Evolutionary conservation across 129 eudicot genomes (phyloP).

Genomic region (Chrysanthemum seticuspe): DNA sequence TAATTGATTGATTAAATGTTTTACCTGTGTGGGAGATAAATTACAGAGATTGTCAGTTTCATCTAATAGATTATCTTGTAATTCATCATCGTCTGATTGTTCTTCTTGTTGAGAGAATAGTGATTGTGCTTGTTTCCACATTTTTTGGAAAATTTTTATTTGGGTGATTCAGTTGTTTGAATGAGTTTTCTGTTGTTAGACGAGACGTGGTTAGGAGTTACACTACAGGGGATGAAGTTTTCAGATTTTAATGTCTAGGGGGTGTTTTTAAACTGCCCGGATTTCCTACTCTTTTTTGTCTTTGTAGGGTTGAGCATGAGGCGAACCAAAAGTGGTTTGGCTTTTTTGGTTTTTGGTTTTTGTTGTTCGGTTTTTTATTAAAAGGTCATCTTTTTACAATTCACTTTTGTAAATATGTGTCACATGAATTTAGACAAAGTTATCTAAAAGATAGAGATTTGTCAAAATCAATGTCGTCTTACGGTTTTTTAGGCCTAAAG

Average conservation of each 20-base stretch:
- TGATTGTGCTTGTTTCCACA: constrained; percentile 69
- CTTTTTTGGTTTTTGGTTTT: too few relatives aligned
- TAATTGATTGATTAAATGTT: not conserved
- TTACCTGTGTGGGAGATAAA: constrained; percentile 72
- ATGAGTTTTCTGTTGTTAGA: constrained; percentile 22
- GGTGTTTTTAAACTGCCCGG: not conserved
- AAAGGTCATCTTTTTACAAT: too few relatives aligned
- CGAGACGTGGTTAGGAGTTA: constrained; percentile 7
- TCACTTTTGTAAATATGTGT: too few relatives aligned
- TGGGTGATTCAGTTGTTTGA: constrained; percentile 16
- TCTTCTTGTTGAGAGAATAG: constrained; percentile 34
- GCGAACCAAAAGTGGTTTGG: too few relatives aligned
- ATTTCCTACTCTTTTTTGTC: too few relatives aligned
- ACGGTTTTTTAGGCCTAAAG: too few relatives aligned
- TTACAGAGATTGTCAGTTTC: constrained; percentile 56
- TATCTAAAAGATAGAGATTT: too few relatives aligned
- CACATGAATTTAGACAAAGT: too few relatives aligned
- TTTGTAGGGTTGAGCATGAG: too few relatives aligned
- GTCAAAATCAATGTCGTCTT: too few relatives aligned
- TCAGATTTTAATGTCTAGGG: constrained; percentile 12
- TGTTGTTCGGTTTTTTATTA: too few relatives aligned
- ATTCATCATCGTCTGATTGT: constrained; percentile 40
- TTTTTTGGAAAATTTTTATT: constrained; percentile 28
- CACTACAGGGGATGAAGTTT: not conserved
- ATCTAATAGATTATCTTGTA: constrained; percentile 47